Base-by-base conservation (phyloP, 768 basidiomycete species). In the Leucosporidium scottii region DNA sequence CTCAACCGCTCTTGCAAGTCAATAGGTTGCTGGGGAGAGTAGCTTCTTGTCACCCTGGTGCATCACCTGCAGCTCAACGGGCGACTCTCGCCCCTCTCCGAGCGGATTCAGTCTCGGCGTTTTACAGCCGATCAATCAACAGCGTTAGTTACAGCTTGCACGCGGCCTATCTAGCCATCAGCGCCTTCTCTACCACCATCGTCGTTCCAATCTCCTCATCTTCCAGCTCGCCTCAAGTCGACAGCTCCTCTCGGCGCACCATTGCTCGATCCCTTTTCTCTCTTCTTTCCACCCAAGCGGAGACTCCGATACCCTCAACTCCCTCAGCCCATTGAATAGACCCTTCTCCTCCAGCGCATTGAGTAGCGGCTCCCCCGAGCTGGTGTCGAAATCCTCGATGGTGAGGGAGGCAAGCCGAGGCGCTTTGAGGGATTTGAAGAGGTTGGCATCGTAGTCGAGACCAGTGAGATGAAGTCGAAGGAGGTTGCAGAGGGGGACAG, bases 381-480 rank as follows among this genome's bases (percentile, higher is more conserved):
- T 47, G 2, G 64, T 51, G 49, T 68, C 64, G 30, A 68, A 72
- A 34, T 72, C 70, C 25, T 72, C 70, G 58, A 72, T 2, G 15
- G 48, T 57, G 58, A 72, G 61, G 25, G 39, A 39, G 39, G 25
- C n/a, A 36, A 71, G 66, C 1, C 4, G 31, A 21, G 20, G 25
- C 8, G 30, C 18, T 8, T 47, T 44, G 27, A 67, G 60, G 25
- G 28, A 30, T 9, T 39, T 17, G 51, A 71, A 58, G 9, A 68
- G 4, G 3, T 44, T 7, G 3, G 53, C 21, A 49, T 61, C 23
- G n/a, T 62, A 56, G 20, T 61, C 28, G 30, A 72, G 28, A 13
- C 70, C 70, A 9, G 70, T 66, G 23, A 72, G 64, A 30, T 72
- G 70, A 2, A 72, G 64, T 18, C n/a, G 34, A 0, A 31, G 58